A percentile compares a stretch with the other conserved stretches of the same genome.
Evolutionary conservation across 2,329 filamentous ascomycete genomes (phyloP).

Genomic region (Dendryphion nanum): DNA sequence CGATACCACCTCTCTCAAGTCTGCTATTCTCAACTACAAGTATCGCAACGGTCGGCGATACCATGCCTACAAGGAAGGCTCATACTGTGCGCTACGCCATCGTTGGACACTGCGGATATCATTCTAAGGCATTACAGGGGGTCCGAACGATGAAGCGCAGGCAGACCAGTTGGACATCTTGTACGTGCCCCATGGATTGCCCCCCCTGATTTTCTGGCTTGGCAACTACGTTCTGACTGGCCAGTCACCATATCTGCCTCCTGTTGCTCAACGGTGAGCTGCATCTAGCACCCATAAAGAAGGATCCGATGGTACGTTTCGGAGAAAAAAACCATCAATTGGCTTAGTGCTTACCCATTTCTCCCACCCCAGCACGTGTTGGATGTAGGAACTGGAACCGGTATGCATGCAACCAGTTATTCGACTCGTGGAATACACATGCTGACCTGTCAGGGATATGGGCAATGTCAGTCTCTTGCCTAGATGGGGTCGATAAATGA

Average conservation of each 20-base stretch:
- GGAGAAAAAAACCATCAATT: constrained; percentile 1
- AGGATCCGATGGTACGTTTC: constrained; percentile 18
- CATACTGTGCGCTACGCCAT: constrained; percentile 18
- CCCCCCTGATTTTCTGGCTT: neutral
- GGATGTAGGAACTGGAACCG: constrained; percentile 32
- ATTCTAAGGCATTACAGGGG: constrained; percentile 12
- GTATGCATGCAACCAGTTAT: constrained; percentile 10
- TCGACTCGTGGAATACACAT: neutral
- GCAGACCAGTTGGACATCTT: constrained; percentile 42
- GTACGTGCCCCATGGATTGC: constrained; percentile 12
- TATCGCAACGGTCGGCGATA: constrained; percentile 30
- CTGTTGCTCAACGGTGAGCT: constrained; percentile 24
- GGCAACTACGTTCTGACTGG: constrained; percentile 5
- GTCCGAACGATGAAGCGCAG: constrained; percentile 37
- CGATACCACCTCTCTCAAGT: constrained; percentile 23
- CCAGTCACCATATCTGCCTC: constrained; percentile 25
- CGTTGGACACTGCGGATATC: neutral
- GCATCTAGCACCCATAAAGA: constrained; percentile 18
- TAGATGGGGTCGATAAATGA: constrained; percentile 1
- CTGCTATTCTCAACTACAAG: constrained; percentile 21
- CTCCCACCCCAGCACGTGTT: constrained; percentile 32
- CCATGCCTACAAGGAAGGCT: constrained; percentile 26
- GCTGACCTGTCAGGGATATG: constrained; percentile 35
- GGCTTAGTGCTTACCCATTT: constrained; percentile 22
- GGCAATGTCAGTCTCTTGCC: constrained; percentile 31